Base-by-base conservation (phyloP, 2,329 filamentous ascomycete genomes). In the Fusarium avenaceum region DNA sequence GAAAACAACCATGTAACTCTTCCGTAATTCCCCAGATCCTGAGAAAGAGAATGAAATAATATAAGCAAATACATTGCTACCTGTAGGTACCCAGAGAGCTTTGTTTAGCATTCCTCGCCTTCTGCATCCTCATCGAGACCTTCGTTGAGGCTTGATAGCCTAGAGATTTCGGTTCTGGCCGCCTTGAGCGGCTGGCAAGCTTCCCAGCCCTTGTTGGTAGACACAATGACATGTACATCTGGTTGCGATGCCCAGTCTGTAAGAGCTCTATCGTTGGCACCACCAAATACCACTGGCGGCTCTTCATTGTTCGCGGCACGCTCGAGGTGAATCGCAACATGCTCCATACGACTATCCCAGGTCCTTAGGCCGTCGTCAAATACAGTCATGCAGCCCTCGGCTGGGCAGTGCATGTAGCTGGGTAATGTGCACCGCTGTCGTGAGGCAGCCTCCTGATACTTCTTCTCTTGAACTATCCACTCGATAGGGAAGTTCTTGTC, bases 271-370 rank as follows among this genome's bases (percentile, higher is more conserved):
- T 84, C 83, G 4, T 71, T 65, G 19, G 66, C 65, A 4, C 80
- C 79, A 5, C 82, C 82, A 69, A 84, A 83, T 14, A 69, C 53
- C 0, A 83, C 76, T 1, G 57, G 51, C 2, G 67, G 59, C 63
- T 76, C 75, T 33, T 72, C 50, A 11, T 67, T 67, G 5, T 61
- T 63, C 19, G 74, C 80, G 1, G 79, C 81, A 35, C 55, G 65
- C 46, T 96, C 93, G 45, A 95, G 84, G 76, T 97, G 94, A 60
- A 87, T 85, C 0, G 92, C 93, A 4, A 97, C 87, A 79, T 97
- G 94, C 77, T 97, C 94, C 89, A 97, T 93, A 24, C 92, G 85
- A 58, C 90, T 85, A 60, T 96, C 91, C 94, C 94, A 97, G 13
- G 88, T 88, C 7, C 82, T 85, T 0, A 76, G 63, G 0, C 91